Percentiles rank a stretch among this genome's conserved stretches.
These are phyloP conservation scores for Nemania bipapillata DNA, from an alignment of 2,329 filamentous ascomycete species.

Conservation along the genomic window DNA sequence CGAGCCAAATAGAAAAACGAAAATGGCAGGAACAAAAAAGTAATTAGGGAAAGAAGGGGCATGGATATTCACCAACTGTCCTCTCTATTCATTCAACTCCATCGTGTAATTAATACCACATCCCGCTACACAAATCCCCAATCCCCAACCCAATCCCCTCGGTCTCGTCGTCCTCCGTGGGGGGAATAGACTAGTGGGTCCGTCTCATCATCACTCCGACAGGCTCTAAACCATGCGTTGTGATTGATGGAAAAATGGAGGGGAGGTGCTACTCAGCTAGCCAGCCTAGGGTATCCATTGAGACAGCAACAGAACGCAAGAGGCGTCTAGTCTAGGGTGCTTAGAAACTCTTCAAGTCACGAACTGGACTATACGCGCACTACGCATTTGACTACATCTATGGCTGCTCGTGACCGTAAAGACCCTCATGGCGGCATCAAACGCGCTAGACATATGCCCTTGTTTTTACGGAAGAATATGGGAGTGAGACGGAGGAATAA, in stretches of 20 bases:
- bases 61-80: constrained; percentile 3
- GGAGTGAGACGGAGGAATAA: not conserved
- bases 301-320: not conserved
- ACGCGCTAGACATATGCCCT: not conserved
- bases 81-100: constrained; percentile 8
- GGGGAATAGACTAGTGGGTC: constrained; percentile 31
- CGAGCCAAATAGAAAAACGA: not conserved
- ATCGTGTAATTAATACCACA: constrained; percentile 23
- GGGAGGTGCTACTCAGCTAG: constrained; percentile 17
- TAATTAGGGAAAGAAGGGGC: not conserved
- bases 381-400: not conserved
- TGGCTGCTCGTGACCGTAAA: not conserved
- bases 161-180: constrained; percentile 32
- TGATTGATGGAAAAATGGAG: constrained; percentile 41
- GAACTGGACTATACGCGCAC: not conserved
- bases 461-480: not conserved
- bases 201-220: constrained; percentile 38
- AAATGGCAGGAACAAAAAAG: not conserved
- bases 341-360: not conserved
- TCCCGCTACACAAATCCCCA: constrained; percentile 12
- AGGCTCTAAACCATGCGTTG: constrained; percentile 5
- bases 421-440: not conserved
- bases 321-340: not conserved
- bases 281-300: constrained; percentile 6
- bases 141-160: constrained; percentile 18